Percentiles rank a stretch among this genome's conserved stretches.
Evolutionary conservation across 352 stramenopile genomes (phyloP).

Genomic region (Halophytophthora polymorphica): DNA sequence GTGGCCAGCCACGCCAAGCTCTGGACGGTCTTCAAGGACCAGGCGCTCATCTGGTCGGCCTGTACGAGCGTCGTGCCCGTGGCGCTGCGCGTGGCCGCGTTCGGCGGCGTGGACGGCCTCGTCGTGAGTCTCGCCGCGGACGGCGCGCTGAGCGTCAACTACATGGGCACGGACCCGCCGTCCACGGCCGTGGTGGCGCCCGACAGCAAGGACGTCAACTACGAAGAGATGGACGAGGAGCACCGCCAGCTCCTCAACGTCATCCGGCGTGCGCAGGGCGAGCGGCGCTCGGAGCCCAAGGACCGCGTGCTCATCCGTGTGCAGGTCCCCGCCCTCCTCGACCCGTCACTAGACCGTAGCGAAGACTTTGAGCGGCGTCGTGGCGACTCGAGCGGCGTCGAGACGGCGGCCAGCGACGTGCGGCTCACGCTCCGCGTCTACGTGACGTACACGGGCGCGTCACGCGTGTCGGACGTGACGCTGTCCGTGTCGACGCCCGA

Average conservation of each 20-base stretch:
- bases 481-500: constrained; percentile 63
- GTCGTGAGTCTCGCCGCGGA: constrained; percentile 77
- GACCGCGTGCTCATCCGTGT: constrained; percentile 73
- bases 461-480: constrained; percentile 68
- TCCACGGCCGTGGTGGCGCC: constrained; percentile 63
- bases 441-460: constrained; percentile 77
- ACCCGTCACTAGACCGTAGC: constrained; percentile 40
- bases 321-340: constrained; percentile 67
- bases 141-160: constrained; percentile 76
- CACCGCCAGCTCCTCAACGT: constrained; percentile 84
- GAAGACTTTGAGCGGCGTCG: constrained; percentile 37
- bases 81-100: constrained; percentile 57
- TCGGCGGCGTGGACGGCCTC: constrained; percentile 77
- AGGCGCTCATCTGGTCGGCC: constrained; percentile 79
- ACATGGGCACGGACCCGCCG: constrained; percentile 88
- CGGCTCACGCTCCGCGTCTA: constrained; percentile 81
- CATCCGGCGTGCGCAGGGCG: constrained; percentile 74
- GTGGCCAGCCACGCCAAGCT: constrained; percentile 71
- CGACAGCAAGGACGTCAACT: constrained; percentile 85
- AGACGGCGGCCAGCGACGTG: constrained; percentile 18
- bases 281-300: constrained; percentile 62
- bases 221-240: constrained; percentile 90
- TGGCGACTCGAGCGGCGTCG: constrained; percentile 2
- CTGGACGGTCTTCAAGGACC: constrained; percentile 78
- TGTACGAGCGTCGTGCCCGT: constrained; percentile 54